phyloP scores from a whole-genome alignment of 495 filamentous ascomycete species.

The Penicillium malachiteum region DNA sequence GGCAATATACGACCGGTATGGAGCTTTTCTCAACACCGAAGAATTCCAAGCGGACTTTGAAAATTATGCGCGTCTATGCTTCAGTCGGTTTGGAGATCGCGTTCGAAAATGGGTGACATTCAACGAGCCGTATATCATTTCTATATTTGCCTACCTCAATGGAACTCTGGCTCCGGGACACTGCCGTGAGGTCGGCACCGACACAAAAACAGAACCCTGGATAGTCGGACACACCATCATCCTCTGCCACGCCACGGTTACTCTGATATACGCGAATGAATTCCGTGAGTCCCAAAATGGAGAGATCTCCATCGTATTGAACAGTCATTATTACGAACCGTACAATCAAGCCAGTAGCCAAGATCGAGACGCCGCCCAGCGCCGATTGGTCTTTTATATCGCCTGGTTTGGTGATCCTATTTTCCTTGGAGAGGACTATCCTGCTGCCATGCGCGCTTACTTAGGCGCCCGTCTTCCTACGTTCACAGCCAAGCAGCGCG shows the following conservation, averaged over 20 bases:
- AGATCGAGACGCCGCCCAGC: constrained; percentile 43
- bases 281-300: constrained; percentile 42
- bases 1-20: constrained; percentile 44
- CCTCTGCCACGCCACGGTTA: constrained; percentile 40
- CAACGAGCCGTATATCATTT: constrained; percentile 48
- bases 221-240: constrained; percentile 44
- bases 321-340: constrained; percentile 31
- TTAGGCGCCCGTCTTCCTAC: constrained; percentile 44
- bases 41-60: constrained; percentile 45
- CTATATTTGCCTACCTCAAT: constrained; percentile 46
- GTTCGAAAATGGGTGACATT: constrained; percentile 53
- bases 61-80: constrained; percentile 45
- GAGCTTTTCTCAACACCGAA: constrained; percentile 43
- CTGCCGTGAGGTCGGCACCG: constrained; percentile 24
- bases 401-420: constrained; percentile 50
- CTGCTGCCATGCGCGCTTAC: constrained; percentile 45
- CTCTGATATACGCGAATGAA: constrained; percentile 39
- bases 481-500: constrained; percentile 41
- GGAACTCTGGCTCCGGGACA: constrained; percentile 48
- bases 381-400: constrained; percentile 47
- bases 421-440: constrained; percentile 46
- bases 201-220: constrained; percentile 39
- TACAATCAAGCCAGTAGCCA: constrained; percentile 40
- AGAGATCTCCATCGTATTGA: constrained; percentile 46
- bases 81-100: constrained; percentile 40